Evolutionary conservation across 805 yeast genomes (phyloP).

Genomic region (Candida insectalens): DNA sequence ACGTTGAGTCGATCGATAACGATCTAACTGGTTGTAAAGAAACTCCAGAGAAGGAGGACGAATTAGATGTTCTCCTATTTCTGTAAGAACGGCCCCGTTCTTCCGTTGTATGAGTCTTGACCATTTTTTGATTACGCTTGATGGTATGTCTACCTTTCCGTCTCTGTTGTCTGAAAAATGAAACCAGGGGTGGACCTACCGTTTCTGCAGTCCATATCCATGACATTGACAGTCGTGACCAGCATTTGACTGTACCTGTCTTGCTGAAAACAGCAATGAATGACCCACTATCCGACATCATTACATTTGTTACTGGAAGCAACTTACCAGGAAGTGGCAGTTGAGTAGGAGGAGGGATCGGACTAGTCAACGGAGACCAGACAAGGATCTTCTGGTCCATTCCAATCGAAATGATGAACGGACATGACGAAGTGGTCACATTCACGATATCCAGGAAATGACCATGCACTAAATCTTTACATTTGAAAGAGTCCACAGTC

Average conservation of each 20-base stretch:
- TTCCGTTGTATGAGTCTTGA: neutral
- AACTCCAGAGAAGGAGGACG: constrained; percentile 1
- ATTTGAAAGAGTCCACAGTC: constrained; percentile 13
- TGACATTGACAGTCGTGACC: constrained; percentile 43
- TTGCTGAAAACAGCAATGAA: constrained; percentile 45
- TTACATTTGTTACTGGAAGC: constrained; percentile 55
- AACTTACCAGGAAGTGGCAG: constrained; percentile 33
- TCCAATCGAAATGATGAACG: constrained; percentile 62
- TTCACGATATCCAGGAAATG: constrained; percentile 57
- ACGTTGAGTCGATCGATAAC: constrained; percentile 23
- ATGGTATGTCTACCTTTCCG: neutral
- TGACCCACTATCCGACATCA: constrained; percentile 50
- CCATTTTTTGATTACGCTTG: neutral
- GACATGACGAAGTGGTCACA: constrained; percentile 48
- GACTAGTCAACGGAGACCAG: constrained; percentile 60
- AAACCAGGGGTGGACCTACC: constrained; percentile 33
- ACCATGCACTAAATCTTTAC: constrained; percentile 35
- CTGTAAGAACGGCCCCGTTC: neutral
- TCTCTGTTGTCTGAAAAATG: constrained; percentile 52
- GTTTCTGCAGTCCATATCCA: constrained; percentile 46
- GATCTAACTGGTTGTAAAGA: constrained; percentile 10
- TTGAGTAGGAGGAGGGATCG: constrained; percentile 35
- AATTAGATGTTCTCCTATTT: neutral
- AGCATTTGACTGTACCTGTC: constrained; percentile 46
- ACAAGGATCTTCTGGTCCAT: constrained; percentile 62